phyloP scores from a whole-genome alignment of 768 basidiomycete species.

The Auricularia cornea region DNA sequence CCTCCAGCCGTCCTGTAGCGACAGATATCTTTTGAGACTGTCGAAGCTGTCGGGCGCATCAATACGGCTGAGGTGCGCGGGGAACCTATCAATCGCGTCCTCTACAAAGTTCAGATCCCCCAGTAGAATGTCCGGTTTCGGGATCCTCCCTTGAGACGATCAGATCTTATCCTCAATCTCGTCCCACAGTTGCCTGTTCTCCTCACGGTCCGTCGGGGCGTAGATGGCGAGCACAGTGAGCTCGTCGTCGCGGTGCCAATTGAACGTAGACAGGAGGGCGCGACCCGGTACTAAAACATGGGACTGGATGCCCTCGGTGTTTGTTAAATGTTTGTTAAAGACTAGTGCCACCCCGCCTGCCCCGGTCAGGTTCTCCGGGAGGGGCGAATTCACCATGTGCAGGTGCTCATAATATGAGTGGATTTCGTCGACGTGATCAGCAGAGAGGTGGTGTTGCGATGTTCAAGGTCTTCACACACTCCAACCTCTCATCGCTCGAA shows the following conservation, averaged over 20 bases:
- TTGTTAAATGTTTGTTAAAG: not conserved
- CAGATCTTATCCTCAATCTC: not conserved
- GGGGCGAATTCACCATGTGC: not conserved
- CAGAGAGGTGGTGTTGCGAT: no score
- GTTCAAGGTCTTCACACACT: no score
- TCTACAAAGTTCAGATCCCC: slow-evolving; percentile 17
- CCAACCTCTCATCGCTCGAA: no score
- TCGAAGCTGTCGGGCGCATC: not conserved
- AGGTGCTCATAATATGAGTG: not conserved
- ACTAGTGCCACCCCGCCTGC: not conserved
- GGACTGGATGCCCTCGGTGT: not conserved
- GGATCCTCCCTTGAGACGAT: not conserved
- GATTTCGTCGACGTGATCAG: no score
- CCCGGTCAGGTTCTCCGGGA: not conserved
- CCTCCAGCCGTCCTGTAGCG: not conserved
- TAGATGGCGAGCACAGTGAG: not conserved
- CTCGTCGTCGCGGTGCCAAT: not conserved
- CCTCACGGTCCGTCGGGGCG: not conserved
- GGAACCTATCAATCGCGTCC: slow-evolving; percentile 13
- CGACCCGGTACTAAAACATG: not conserved
- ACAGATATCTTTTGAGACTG: not conserved
- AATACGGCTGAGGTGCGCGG: not conserved
- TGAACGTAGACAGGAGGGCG: not conserved
- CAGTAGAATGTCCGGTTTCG: slow-evolving; percentile 8
- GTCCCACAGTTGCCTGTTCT: not conserved